Conservation (phyloP, 2,329 filamentous ascomycete species). For the Colletotrichum lentis region DNA sequence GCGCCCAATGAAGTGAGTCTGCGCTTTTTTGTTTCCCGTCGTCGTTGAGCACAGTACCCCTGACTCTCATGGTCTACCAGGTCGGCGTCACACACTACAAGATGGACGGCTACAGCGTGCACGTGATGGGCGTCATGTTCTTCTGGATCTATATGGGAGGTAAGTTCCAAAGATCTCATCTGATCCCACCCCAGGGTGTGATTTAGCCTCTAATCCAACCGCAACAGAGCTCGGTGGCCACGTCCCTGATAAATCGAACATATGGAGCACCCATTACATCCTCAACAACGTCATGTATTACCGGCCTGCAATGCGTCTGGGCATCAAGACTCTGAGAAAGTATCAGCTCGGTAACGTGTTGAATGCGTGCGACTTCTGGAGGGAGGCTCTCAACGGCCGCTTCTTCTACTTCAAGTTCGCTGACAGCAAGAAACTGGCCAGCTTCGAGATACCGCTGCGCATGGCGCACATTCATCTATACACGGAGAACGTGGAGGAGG, state of each 20-base stretch:
- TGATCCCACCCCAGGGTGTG: not conserved
- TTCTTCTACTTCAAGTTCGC: constrained; percentile 32
- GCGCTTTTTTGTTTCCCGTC: no score
- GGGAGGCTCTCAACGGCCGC: constrained; percentile 8
- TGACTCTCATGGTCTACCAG: constrained; percentile 37
- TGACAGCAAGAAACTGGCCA: constrained; percentile 6
- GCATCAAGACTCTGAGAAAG: constrained; percentile 41
- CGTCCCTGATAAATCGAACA: constrained; percentile 29
- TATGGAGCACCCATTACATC: constrained; percentile 45
- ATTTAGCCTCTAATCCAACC: not conserved
- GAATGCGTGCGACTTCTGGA: not conserved
- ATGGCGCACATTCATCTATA: constrained; percentile 24
- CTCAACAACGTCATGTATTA: constrained; percentile 48
- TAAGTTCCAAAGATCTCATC: constrained; percentile 43
- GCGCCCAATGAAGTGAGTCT: constrained; percentile 43
- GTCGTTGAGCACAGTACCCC: not conserved
- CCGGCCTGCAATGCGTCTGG: constrained; percentile 44
- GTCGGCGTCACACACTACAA: constrained; percentile 41
- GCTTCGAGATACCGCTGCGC: constrained; percentile 31
- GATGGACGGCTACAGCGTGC: not conserved
- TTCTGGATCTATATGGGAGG: constrained; percentile 50
- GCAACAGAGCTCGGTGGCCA: constrained; percentile 4
- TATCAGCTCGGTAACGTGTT: constrained; percentile 23
- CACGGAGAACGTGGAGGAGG: constrained; percentile 29
- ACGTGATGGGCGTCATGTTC: constrained; percentile 40